These are phyloP conservation scores for Fusarium nurragi DNA, from an alignment of 2,329 filamentous ascomycete species.

Conservation along the genomic window DNA sequence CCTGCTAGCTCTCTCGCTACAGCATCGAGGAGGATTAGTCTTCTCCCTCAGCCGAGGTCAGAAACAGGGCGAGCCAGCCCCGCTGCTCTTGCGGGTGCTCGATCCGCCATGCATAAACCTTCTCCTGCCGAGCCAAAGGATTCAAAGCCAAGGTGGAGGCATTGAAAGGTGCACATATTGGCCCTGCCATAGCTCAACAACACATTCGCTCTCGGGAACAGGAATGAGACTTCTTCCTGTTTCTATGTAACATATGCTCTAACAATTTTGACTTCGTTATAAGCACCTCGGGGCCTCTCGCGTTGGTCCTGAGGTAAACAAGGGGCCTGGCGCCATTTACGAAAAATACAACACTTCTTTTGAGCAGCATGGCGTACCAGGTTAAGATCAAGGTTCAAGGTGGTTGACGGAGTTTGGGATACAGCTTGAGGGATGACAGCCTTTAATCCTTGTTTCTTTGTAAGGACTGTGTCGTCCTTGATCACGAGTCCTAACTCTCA, in stretches of 20 bases:
- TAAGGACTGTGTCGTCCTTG: conserved; percentile 18
- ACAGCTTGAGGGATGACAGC: conserved; percentile 25
- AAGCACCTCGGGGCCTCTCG: conserved; percentile 15
- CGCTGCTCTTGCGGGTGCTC: conserved; percentile 57
- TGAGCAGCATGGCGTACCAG: conserved; percentile 44
- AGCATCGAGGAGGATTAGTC: conserved; percentile 59
- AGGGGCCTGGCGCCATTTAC: conserved; percentile 39
- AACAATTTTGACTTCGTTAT: conserved; percentile 34
- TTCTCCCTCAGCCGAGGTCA: conserved; percentile 61
- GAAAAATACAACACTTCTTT: conserved; percentile 35
- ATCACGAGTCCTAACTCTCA: conserved; percentile 19
- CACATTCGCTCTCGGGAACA: conserved; percentile 27
- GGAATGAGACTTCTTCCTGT: conserved; percentile 26
- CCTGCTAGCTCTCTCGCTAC: conserved; percentile 67
- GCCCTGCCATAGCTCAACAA: background rate
- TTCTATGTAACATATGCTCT: conserved; percentile 35
- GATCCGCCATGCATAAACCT: conserved; percentile 47
- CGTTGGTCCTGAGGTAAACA: conserved; percentile 7
- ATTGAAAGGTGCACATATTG: conserved; percentile 23
- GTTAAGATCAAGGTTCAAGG: conserved; percentile 31
- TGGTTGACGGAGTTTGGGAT: conserved; percentile 39
- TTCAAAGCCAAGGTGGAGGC: conserved; percentile 62
- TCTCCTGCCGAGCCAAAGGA: conserved; percentile 50
- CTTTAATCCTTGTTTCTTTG: conserved; percentile 33
- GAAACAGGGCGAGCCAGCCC: conserved; percentile 60